Conservation (phyloP, 257 asterid species). For the Thymus quinquecostatus region DNA sequence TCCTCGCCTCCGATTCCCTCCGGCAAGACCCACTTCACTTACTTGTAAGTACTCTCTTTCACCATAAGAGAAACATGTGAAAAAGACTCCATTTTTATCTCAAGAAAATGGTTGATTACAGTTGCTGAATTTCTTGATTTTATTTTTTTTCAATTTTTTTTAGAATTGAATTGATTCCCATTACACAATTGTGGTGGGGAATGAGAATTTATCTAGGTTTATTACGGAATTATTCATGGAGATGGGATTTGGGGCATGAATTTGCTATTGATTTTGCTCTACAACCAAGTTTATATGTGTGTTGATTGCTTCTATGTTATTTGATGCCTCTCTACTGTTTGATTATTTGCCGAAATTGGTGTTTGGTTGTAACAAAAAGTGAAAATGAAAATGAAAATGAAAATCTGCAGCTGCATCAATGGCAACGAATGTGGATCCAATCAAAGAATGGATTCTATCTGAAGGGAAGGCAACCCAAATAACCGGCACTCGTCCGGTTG, state of each 20-base stretch:
- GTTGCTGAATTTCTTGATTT: neutral
- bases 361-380: no score
- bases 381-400: neutral
- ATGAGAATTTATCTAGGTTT: neutral
- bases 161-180: neutral
- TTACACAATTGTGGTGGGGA: neutral
- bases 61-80: neutral
- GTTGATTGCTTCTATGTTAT: neutral
- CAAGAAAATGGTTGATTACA: neutral
- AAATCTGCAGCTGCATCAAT: constrained; percentile 64
- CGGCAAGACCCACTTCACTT: constrained; percentile 36
- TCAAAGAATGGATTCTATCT: constrained; percentile 84
- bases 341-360: neutral
- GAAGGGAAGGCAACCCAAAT: constrained; percentile 90
- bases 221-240: neutral
- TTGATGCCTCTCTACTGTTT: constrained; percentile 7
- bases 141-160: neutral
- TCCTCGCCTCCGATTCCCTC: constrained; percentile 38
- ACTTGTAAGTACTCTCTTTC: constrained; percentile 44
- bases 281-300: neutral
- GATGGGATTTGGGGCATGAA: neutral
- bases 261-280: neutral
- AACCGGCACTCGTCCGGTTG: constrained; percentile 73
- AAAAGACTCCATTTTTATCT: neutral
- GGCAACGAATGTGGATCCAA: constrained; percentile 77